A percentile compares a stretch with the other conserved stretches of the same genome.
These are phyloP conservation scores for Diutina pseudorugosa DNA, from an alignment of 1,139 yeast genomes.

Conservation along the genomic window DNA sequence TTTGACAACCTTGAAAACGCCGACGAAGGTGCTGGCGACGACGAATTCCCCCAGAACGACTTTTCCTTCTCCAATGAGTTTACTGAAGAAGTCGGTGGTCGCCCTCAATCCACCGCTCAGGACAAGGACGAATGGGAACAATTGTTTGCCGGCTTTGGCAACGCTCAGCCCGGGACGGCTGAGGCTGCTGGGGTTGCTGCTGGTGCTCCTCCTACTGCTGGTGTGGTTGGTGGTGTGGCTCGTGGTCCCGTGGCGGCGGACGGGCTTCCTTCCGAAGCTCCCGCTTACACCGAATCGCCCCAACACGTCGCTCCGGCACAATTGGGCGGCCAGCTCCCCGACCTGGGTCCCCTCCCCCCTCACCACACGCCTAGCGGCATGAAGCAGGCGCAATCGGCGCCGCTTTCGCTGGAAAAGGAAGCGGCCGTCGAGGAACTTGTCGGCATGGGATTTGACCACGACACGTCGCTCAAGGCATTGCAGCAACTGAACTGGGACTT, in stretches of 20 bases:
- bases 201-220: constrained; percentile 3
- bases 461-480: constrained; percentile 57
- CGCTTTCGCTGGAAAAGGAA: constrained; percentile 15
- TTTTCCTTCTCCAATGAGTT: constrained; percentile 3
- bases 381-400: not conserved
- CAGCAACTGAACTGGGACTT: constrained; percentile 60
- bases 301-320: not conserved
- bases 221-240: constrained; percentile 16
- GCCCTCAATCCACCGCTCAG: not conserved
- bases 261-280: constrained; percentile 8
- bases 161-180: constrained; percentile 22
- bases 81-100: not conserved
- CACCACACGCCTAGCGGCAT: constrained; percentile 5
- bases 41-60: constrained; percentile 2
- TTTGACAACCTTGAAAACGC: constrained; percentile 7
- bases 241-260: constrained; percentile 33
- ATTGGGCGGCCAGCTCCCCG: constrained; percentile 1
- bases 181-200: constrained; percentile 5
- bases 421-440: constrained; percentile 51
- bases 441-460: constrained; percentile 79
- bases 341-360: not conserved
- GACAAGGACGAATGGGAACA: constrained; percentile 86
- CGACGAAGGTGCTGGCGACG: not conserved
- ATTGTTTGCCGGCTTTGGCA: constrained; percentile 82
- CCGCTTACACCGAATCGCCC: not conserved